phyloP scores from a whole-genome alignment of 495 filamentous ascomycete genomes.

The Entonaema liquescens region DNA sequence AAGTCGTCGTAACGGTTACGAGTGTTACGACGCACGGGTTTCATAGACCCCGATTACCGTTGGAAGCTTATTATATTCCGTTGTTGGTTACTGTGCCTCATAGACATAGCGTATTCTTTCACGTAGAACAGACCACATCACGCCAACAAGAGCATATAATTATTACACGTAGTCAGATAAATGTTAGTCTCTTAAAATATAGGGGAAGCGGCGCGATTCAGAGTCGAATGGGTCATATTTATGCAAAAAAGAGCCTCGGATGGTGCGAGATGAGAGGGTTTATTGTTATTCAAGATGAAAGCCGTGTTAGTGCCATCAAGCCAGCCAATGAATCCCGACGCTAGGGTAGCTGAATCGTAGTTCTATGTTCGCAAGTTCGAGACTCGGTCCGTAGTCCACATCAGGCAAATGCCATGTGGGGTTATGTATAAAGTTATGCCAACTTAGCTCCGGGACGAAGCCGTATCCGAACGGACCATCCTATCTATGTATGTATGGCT shows the following conservation, averaged over 20 bases:
- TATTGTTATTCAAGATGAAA: conserved; percentile 1
- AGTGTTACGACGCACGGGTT: not conserved
- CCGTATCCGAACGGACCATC: conserved; percentile 4
- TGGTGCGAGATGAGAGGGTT: not conserved
- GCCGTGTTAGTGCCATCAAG: not conserved
- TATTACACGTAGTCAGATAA: not conserved
- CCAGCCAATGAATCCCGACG: not conserved
- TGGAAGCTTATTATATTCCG: not conserved
- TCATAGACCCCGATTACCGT: not conserved
- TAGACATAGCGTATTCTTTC: not conserved
- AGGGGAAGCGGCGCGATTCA: not conserved
- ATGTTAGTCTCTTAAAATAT: not conserved
- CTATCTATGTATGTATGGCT: not conserved
- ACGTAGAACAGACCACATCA: conserved; percentile 3
- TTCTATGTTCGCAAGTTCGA: not conserved
- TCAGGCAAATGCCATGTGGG: not conserved
- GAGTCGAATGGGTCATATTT: conserved; percentile 12
- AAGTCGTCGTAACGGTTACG: not conserved
- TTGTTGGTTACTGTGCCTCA: not conserved
- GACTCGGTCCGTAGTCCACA: not conserved
- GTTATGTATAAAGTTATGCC: conserved; percentile 23
- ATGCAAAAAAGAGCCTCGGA: conserved; percentile 11
- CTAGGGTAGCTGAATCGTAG: conserved; percentile 9
- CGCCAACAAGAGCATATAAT: not conserved
- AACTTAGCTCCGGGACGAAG: conserved; percentile 16